Evolutionary conservation across 352 stramenopile species (phyloP).

Genomic region (Saprolegnia parasitica): DNA sequence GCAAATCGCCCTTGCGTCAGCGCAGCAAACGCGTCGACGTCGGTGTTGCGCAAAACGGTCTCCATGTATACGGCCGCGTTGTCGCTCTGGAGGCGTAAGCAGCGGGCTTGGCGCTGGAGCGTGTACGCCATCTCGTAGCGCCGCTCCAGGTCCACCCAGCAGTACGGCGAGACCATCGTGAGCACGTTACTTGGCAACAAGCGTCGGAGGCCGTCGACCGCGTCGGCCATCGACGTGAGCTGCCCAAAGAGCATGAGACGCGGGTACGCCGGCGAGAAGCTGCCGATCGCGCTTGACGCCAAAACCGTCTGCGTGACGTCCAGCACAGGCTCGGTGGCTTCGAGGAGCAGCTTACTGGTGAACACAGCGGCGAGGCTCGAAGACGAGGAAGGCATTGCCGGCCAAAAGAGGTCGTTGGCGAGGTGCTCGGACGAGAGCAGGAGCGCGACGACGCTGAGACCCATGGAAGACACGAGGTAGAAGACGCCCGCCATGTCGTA

Average conservation of each 20-base stretch:
- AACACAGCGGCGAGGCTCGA: too few species aligned
- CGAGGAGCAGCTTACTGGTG: neutral
- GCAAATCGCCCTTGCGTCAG: neutral
- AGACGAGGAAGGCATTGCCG: too few species aligned
- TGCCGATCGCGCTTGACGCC: neutral
- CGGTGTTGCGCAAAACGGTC: neutral
- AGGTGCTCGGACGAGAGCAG: too few species aligned
- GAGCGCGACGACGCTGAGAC: too few species aligned
- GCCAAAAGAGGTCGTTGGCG: too few species aligned
- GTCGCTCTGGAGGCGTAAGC: neutral
- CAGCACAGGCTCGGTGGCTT: neutral
- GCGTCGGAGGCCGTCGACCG: neutral
- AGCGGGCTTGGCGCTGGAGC: neutral
- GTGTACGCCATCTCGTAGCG: neutral
- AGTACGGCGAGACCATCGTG: neutral
- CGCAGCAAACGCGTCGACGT: neutral
- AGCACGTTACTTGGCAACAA: neutral
- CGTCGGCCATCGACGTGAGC: neutral
- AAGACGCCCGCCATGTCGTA: too few species aligned
- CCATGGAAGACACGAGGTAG: too few species aligned
- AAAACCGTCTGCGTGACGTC: neutral
- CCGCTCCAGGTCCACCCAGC: neutral
- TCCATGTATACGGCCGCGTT: constrained; percentile 8
- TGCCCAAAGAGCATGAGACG: neutral
- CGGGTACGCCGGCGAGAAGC: constrained; percentile 1